Conservation (phyloP, 1,139 yeast species). For the Lodderomyces margitis region DNA sequence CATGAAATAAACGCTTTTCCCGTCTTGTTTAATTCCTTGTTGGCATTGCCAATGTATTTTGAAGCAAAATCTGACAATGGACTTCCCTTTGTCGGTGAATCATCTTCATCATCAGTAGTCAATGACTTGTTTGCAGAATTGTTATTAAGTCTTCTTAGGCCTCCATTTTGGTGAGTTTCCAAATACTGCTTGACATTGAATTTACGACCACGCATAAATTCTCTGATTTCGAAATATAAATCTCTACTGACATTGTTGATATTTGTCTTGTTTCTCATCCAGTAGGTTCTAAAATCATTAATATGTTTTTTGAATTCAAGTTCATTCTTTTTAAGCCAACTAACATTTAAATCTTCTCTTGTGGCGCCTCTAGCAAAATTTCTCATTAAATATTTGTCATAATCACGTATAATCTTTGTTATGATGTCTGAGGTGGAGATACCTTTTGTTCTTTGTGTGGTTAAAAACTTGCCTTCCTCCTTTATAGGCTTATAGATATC, state of each 20-base stretch:
- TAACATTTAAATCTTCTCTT: constrained; percentile 90
- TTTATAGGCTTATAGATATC: constrained; percentile 93
- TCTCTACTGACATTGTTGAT: constrained; percentile 77
- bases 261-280: constrained; percentile 70
- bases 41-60: constrained; percentile 55
- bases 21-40: constrained; percentile 39
- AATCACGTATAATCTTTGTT: constrained; percentile 90
- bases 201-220: constrained; percentile 59
- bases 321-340: constrained; percentile 97
- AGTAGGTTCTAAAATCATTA: constrained; percentile 78
- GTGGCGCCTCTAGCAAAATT: constrained; percentile 98
- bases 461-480: constrained; percentile 83
- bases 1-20: constrained; percentile 56
- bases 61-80: constrained; percentile 64
- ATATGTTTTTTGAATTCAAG: constrained; percentile 89
- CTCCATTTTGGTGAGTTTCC: constrained; percentile 33
- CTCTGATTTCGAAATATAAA: constrained; percentile 78
- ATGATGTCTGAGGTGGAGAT: constrained; percentile 94
- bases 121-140: neutral
- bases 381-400: constrained; percentile 94
- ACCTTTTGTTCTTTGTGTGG: constrained; percentile 96
- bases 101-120: constrained; percentile 7
- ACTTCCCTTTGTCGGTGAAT: constrained; percentile 8
- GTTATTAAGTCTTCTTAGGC: constrained; percentile 17
- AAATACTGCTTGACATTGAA: constrained; percentile 34